Evolutionary conservation across 495 filamentous ascomycete genomes (phyloP).

Genomic region (Physcia stellaris): DNA sequence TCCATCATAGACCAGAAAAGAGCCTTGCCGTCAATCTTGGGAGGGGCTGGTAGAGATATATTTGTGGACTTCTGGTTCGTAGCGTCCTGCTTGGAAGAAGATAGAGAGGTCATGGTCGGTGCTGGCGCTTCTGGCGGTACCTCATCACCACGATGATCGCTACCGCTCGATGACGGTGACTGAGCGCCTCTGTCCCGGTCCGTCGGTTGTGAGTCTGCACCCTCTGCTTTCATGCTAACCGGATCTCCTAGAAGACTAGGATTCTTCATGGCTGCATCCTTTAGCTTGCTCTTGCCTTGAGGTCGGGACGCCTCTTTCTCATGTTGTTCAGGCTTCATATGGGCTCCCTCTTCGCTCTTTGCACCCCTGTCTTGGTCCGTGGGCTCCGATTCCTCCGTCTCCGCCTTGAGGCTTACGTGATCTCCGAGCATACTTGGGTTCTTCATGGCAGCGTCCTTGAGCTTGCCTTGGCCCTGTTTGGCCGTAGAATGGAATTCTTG

Average conservation of each 20-base stretch:
- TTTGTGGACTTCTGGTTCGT: slow-evolving; percentile 8
- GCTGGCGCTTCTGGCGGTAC: too few species aligned
- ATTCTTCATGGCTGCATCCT: slow-evolving; percentile 14
- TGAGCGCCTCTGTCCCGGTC: background rate
- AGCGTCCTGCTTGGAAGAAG: background rate
- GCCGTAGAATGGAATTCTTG: slow-evolving; percentile 35
- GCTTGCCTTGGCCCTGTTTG: slow-evolving; percentile 17
- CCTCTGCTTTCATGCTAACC: slow-evolving; percentile 15
- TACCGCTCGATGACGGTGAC: background rate
- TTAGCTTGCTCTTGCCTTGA: slow-evolving; percentile 10
- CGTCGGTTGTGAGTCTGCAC: background rate
- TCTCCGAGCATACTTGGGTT: slow-evolving; percentile 12
- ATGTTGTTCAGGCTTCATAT: background rate
- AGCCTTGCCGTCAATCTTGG: slow-evolving; percentile 60
- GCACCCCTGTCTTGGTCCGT: slow-evolving; percentile 11
- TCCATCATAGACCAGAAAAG: slow-evolving; percentile 94
- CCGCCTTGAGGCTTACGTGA: slow-evolving; percentile 16
- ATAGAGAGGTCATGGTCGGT: too few species aligned
- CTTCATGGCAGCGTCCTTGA: slow-evolving; percentile 16
- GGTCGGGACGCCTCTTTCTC: background rate
- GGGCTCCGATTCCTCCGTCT: slow-evolving; percentile 12
- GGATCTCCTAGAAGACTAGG: too few species aligned
- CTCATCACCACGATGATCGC: too few species aligned
- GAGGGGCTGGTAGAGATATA: slow-evolving; percentile 44
- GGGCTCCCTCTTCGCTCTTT: background rate